Evolutionary conservation across 1,139 yeast species (phyloP), one percentile per base, ranked within the genome.

Genomic region (Kluyveromyces marxianus): DNA sequence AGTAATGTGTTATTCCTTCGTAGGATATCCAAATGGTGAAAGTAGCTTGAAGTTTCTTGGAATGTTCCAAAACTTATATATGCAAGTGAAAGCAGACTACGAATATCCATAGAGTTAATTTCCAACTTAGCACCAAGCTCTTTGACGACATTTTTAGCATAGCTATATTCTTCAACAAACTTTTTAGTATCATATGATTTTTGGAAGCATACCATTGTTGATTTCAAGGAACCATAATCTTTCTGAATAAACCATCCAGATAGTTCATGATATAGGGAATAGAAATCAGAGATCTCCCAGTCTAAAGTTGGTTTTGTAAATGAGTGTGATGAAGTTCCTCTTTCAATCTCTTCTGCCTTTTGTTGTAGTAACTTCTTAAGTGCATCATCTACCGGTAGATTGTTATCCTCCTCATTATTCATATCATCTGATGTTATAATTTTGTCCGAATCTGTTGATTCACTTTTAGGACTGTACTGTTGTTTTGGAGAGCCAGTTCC

Each of bases 231-330:
- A 4, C 45, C 47, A 44, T 76, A 69, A 58, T 83, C 92, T 40
- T 69, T 63, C 37, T 59, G 58, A 4, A 76, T 69, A 55, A 83
- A 83, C 94, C 94, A 83, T 43, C 81, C 83, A 37, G 72, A 69
- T 25, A 83, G 51, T 52, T 82, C 88, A 4, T 65, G 62, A 8
- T 60, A 60, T 28, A 81, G 63, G 0, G 60, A 55, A 4, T 68
- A 69, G 27, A 59, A 56, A 48, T 79, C 83, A 8, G 58, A 46
- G 49, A 73, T 68, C 2, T 68, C 61, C 64, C 77, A 83, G 2
- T 72, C 66, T n/a, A 84, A 54, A 10, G 61, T 64, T 0, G 77
- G 65, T 48, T 59, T 63, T 3, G 67, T 58, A 2, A 60, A 46
- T 2, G 62, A 54, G 8, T 59, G 62, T 35, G 62, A 55, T 2